Evolutionary conservation across 2,329 filamentous ascomycete genomes (phyloP).

Genomic region (Phaeophleospora eucalypticola): DNA sequence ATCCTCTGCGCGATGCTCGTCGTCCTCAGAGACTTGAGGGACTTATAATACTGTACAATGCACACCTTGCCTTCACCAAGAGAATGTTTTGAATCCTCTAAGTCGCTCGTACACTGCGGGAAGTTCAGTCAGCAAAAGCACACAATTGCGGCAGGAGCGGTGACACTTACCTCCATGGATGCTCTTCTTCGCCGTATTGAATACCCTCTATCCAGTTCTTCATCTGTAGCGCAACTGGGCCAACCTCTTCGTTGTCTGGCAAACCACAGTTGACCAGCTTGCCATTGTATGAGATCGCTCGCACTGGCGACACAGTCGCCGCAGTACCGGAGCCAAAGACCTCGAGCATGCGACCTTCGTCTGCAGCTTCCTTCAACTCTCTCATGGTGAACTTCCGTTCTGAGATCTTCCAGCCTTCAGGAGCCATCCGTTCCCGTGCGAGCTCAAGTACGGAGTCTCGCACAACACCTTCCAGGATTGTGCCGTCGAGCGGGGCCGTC

Average conservation of each 20-base stretch:
- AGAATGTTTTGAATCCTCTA: no score
- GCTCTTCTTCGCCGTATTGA: constrained; percentile 90
- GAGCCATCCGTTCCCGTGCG: constrained; percentile 74
- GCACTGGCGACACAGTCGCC: constrained; percentile 85
- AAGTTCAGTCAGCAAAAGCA: neutral
- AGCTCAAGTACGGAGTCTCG: constrained; percentile 85
- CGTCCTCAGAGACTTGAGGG: no score
- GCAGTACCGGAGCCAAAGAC: constrained; percentile 93
- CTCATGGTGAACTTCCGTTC: constrained; percentile 93
- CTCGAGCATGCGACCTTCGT: constrained; percentile 83
- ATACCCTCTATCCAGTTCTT: constrained; percentile 95
- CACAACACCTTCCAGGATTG: constrained; percentile 92
- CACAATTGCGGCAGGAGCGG: neutral
- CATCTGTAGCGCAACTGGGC: constrained; percentile 78
- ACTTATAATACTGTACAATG: no score
- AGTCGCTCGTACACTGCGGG: no score
- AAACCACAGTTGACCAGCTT: constrained; percentile 71
- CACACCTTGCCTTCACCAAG: no score
- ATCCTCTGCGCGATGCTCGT: no score
- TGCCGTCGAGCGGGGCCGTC: constrained; percentile 94
- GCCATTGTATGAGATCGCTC: constrained; percentile 85
- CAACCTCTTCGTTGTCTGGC: constrained; percentile 75
- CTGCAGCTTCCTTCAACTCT: constrained; percentile 74
- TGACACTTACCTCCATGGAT: constrained; percentile 67
- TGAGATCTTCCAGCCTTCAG: constrained; percentile 80